Percentiles rank a stretch among this genome's conserved stretches.
phyloP scores from a whole-genome alignment of 805 yeast species.

The Kluyveromyces lactis region DNA sequence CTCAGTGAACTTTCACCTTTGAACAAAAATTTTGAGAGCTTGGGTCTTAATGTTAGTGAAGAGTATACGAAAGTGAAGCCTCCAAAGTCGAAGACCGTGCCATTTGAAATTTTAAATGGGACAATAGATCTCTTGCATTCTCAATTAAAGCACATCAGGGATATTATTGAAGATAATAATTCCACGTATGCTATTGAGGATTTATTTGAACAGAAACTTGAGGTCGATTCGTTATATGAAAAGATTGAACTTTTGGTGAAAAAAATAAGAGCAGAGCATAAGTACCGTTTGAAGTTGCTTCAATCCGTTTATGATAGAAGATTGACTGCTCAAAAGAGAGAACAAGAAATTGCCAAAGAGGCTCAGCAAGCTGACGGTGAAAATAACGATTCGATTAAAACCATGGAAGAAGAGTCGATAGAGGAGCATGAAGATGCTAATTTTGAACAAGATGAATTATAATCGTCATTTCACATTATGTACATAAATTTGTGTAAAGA shows the following conservation, averaged over 20 bases:
- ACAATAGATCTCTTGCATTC: too few relatives aligned
- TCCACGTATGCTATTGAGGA: slow-evolving; percentile 19
- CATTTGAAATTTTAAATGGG: neutral
- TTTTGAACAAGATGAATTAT: slow-evolving; percentile 9
- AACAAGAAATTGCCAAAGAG: slow-evolving; percentile 15
- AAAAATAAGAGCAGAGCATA: slow-evolving; percentile 15
- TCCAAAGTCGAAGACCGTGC: slow-evolving; percentile 12
- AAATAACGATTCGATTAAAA: neutral
- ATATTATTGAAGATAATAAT: neutral
- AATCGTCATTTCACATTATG: neutral
- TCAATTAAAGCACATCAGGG: too few relatives aligned
- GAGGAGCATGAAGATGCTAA: slow-evolving; percentile 1
- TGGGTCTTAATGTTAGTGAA: slow-evolving; percentile 43
- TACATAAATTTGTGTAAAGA: neutral
- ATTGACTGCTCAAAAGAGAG: slow-evolving; percentile 21
- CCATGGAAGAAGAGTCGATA: neutral
- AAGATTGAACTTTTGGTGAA: slow-evolving; percentile 13
- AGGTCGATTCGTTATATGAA: slow-evolving; percentile 16
- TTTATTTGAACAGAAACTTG: slow-evolving; percentile 24
- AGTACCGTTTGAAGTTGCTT: slow-evolving; percentile 27
- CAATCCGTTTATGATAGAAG: slow-evolving; percentile 18
- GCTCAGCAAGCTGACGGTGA: slow-evolving; percentile 1
- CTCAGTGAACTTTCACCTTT: slow-evolving; percentile 38
- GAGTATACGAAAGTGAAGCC: slow-evolving; percentile 39
- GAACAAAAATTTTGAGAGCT: slow-evolving; percentile 35